Evolutionary conservation across 2,329 filamentous ascomycete genomes (phyloP), one percentile per base, ranked within the genome.

Genomic region (Penicillium frequentans): DNA sequence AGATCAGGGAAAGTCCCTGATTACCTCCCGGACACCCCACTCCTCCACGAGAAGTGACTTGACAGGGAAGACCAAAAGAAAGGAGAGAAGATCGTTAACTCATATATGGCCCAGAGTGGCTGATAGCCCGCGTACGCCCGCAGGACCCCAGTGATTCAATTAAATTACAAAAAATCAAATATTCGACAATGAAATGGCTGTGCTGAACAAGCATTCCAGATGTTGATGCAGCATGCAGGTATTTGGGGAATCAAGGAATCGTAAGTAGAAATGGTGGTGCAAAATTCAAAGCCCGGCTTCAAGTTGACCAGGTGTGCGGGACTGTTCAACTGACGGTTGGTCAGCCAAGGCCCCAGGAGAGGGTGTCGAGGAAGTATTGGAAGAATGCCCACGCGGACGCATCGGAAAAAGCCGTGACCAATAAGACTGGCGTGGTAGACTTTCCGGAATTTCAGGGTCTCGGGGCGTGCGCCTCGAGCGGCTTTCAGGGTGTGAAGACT

Each of bases 131-230:
- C n/a, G 24, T 27, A 27, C 42, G 26, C 39, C 42, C 19, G 21
- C 19, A 27, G 14, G 9, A 29, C 21, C 7, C 26, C 23, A 45
- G 26, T 44, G 29, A 26, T 48, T 39, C 29, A 45, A 59, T 62
- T 62, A 64, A 63, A 60, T 66, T 64, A 65, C 62, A 59, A 35
- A 52, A 53, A 56, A 63, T 55, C 43, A 60, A 58, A 51, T 59
- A 58, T 64, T 65, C 21, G 55, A 63, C 59, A 66, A 52, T 39
- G 53, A 60, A 62, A 51, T 29, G 45, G 52, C 44, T 27, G 47
- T 43, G 44, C 54, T 37, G 51, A 54, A 33, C 60, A 52, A 56
- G 59, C 63, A 68, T 68, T 56, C 64, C 65, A 68, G 64, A 68
- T 66, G 64, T 64, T 57, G 59, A 54, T 56, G 27, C 45, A 54